Evolutionary conservation across 192 early-diverging fungal genomes (phyloP).

Genomic region (Coemansia sp.): DNA sequence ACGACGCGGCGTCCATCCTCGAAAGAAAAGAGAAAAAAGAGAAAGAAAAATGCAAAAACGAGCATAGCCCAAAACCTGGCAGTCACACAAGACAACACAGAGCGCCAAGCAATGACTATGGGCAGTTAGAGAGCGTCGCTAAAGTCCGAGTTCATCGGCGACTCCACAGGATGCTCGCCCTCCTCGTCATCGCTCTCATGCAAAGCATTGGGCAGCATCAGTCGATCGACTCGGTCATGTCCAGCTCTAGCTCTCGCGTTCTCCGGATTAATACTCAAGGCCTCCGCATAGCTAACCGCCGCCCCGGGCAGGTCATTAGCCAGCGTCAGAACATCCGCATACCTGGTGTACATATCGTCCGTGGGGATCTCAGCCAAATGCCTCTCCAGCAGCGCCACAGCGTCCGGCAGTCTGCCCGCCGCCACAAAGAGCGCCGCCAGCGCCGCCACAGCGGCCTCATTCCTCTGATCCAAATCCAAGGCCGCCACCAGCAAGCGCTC

Average conservation of each 20-base stretch:
- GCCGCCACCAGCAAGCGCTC: constrained; percentile 29
- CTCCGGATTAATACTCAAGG: constrained; percentile 36
- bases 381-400: constrained; percentile 29
- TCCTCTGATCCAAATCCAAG: constrained; percentile 21
- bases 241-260: constrained; percentile 39
- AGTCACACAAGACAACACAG: too few relatives aligned
- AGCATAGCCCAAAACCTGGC: too few relatives aligned
- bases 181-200: constrained; percentile 10
- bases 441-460: constrained; percentile 29
- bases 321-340: constrained; percentile 53
- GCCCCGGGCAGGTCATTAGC: constrained; percentile 45
- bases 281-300: constrained; percentile 38
- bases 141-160: constrained; percentile 15
- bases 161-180: constrained; percentile 1
- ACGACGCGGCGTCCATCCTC: neutral
- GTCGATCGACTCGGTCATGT: constrained; percentile 40
- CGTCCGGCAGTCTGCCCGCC: constrained; percentile 4
- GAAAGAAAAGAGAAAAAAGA: neutral
- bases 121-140: constrained; percentile 22
- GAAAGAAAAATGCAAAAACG: neutral
- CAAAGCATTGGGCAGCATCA: constrained; percentile 36
- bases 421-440: constrained; percentile 51
- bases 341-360: constrained; percentile 47
- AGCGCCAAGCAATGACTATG: neutral
- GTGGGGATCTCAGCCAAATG: constrained; percentile 39